Base-by-base conservation (phyloP, 176 grass and related monocot genomes). In the Alloteropsis semialata region DNA sequence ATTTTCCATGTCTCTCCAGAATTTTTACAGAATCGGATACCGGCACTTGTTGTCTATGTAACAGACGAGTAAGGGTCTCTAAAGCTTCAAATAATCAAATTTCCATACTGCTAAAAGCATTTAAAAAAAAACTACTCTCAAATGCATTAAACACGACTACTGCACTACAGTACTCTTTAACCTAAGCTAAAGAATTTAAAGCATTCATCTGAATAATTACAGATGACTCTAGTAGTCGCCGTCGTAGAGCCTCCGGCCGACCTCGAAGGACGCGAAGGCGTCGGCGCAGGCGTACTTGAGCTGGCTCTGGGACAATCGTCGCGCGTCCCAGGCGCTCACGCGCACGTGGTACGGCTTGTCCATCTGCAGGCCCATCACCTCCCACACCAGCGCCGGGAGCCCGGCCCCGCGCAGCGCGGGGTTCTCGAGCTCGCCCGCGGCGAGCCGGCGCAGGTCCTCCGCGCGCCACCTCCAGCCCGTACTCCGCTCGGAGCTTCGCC, bases 181-280 rank as follows among this genome's bases (percentile, higher is more conserved):
- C 38, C 38, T 41, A 15, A 46, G 10, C 45, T 48, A 17, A 1
- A 48, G 45, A 48, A 48, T 16, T 48, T 11, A 44, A 44, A 44
- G 3, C 45, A 16, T 3, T 16, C 15, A 4, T 42, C 39, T 42
- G 39, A 42, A 48, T 48, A 48, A 16, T 48, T 48, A 16, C 14
- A 48, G 2, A 5, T n/a, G n/a, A n/a, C n/a, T n/a, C n/a, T 64
- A 64, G 30, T 64, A 36, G 5, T 72, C 62, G 9, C 65, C 75
- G 17, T 74, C 9, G 66, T 64, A 62, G 30, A 86, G 65, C 28
- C 41, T 61, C 50, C 65, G 33, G 39, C 84, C 84, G 27, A 80
- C 65, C 64, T 86, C 84, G 13, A 80, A 73, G 11, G 84, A 80
- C 36, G 74, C 76, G 37, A 86, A 86, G 6, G 65, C 84, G 61